These are phyloP conservation scores for Cyclostephanos invisitatus DNA, from an alignment of 108 stramenopile species.

Conservation along the genomic window DNA sequence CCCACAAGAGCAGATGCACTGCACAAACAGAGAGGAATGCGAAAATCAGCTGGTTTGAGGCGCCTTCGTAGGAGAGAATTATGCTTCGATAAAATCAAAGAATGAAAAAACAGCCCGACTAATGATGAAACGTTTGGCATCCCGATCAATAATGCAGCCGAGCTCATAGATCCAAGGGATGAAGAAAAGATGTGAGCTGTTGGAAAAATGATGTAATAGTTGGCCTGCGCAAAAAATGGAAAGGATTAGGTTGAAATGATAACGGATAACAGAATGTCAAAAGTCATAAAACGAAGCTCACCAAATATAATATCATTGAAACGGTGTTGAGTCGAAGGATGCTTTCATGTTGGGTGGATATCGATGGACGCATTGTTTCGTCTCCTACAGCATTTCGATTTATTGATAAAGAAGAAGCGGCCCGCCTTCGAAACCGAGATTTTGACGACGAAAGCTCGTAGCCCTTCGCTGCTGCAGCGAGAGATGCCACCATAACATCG, in stretches of 20 bases:
- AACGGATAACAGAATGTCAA: not conserved
- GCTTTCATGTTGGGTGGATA: slow-evolving; percentile 2
- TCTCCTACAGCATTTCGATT: slow-evolving; percentile 20
- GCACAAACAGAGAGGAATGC: slow-evolving; percentile 24
- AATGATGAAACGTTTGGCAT: slow-evolving; percentile 35
- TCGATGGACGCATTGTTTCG: slow-evolving; percentile 2
- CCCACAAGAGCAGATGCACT: slow-evolving; percentile 29
- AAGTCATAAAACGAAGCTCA: slow-evolving; percentile 5
- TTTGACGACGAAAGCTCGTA: slow-evolving; percentile 14
- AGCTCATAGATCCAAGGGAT: slow-evolving; percentile 32
- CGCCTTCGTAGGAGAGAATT: slow-evolving; percentile 33
- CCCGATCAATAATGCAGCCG: slow-evolving; percentile 26
- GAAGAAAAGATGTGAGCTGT: slow-evolving; percentile 29
- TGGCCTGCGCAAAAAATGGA: slow-evolving; percentile 18
- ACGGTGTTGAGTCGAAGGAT: slow-evolving; percentile 32
- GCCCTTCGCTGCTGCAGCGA: slow-evolving; percentile 34
- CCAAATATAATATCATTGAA: slow-evolving; percentile 40
- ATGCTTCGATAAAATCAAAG: slow-evolving; percentile 24
- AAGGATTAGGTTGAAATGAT: not conserved
- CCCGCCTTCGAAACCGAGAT: slow-evolving; percentile 14
- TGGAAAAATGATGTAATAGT: slow-evolving; percentile 42
- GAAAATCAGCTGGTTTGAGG: slow-evolving; percentile 19
- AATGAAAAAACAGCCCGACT: slow-evolving; percentile 28
- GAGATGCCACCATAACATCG: slow-evolving; percentile 38
- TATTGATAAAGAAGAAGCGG: slow-evolving; percentile 35